Base-by-base conservation (phyloP, 345 rosid species). In the Populus ilicifolia region DNA sequence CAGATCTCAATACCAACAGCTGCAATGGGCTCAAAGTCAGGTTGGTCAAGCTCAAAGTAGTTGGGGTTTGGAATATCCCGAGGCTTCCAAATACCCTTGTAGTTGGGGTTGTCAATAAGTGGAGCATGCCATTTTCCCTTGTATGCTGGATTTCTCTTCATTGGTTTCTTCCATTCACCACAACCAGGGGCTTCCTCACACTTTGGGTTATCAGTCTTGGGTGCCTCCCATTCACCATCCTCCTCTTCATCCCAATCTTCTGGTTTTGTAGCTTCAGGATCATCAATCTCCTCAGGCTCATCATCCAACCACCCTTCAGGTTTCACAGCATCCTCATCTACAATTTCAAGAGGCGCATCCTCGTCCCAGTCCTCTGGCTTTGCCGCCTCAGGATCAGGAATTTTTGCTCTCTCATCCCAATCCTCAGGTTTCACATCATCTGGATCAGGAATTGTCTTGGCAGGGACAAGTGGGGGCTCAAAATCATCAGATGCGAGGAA, bases 171-270 rank as follows among this genome's bases (percentile, higher is more conserved):
- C 97, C 97, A 93, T 80, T 88, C 90, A 73, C 97, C 97, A 78
- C 97, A 93, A 65, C 97, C 97, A 0, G 97, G 97, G 72, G 86
- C 91, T 69, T 83, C 14, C 75, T 87, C 90, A 80, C 97, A 93
- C 64, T 86, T 90, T 46, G 97, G 96, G 86, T 93, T 93, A 56
- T 90, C 93, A 78, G 89, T 82, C 85, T 93, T 93, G 12, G 96
- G 96, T 27, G 96, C 92, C 75, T 93, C 97, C 94, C 95, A 93
- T 81, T 89, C 90, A 81, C 97, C 97, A 82, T 93, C 97, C 84
- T 93, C 97, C 78, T 93, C 97, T 10, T 93, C 97, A 86, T 93
- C 96, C 97, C 97, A 91, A 80, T 93, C 97, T 77, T 93, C 96
- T 9, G 97, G 97, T 71, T 93, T 93, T 48, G 93, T 75, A 6